phyloP scores from a whole-genome alignment of 495 filamentous ascomycete species.

The Hyaloscypha hepaticicola region DNA sequence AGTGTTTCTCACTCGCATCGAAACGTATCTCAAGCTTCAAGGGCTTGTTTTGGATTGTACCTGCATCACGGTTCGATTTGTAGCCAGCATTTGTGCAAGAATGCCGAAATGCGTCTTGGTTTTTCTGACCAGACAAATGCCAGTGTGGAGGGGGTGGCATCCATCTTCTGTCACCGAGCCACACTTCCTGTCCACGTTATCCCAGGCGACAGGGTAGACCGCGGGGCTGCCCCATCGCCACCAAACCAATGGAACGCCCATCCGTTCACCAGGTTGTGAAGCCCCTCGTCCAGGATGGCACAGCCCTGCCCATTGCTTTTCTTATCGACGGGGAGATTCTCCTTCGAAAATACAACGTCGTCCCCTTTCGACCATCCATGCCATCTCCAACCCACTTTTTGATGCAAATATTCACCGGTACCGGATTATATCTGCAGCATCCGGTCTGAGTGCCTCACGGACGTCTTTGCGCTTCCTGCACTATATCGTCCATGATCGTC shows the following conservation, averaged over 20 bases:
- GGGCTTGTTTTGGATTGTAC: not conserved
- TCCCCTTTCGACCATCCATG: not conserved
- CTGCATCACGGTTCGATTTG: not conserved
- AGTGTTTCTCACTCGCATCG: not conserved
- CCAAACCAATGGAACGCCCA: not conserved
- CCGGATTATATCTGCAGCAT: constrained; percentile 1
- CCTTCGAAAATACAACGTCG: not conserved
- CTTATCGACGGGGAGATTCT: not conserved
- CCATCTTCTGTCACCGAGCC: not conserved
- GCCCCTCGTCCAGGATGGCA: not conserved
- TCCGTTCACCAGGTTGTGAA: not conserved
- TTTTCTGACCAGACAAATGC: not conserved
- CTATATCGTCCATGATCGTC: not conserved
- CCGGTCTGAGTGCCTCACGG: not conserved
- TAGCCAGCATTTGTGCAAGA: not conserved
- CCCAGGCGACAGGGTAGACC: not conserved
- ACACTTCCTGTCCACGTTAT: not conserved
- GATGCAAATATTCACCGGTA: not conserved
- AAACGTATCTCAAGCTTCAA: not conserved
- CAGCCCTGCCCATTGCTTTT: not conserved
- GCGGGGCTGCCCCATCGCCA: not conserved
- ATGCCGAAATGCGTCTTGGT: not conserved
- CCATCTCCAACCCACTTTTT: not conserved
- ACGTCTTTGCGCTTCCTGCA: not conserved
- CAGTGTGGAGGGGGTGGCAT: not conserved